Conservation (phyloP, 1,284 basidiomycete species). For the Pseudozyma thailandica region DNA sequence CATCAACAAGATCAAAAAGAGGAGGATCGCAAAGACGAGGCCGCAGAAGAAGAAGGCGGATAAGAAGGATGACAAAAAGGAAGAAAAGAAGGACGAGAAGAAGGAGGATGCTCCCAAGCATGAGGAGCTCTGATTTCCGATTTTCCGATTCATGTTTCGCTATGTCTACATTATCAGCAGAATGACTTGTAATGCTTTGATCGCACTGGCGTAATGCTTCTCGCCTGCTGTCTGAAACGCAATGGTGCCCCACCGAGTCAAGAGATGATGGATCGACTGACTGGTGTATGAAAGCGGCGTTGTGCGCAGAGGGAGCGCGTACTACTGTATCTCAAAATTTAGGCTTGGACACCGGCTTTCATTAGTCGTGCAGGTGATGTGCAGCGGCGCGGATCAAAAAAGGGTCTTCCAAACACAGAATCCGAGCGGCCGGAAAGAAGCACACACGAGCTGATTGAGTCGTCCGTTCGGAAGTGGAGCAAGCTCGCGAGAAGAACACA, state of each 20-base stretch:
- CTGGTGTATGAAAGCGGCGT: no score
- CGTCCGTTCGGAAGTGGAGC: neutral
- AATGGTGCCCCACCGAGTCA: no score
- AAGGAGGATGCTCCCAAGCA: conserved; percentile 30
- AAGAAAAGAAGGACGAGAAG: conserved; percentile 29
- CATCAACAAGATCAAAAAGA: conserved; percentile 58
- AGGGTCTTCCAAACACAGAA: neutral
- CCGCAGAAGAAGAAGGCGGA: conserved; percentile 46
- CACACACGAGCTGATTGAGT: neutral
- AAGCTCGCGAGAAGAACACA: conserved; percentile 1
- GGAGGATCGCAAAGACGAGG: conserved; percentile 63
- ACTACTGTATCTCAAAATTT: no score
- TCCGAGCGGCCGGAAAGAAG: neutral
- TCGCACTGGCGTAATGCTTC: no score
- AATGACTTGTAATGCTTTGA: neutral
- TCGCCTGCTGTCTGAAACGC: no score
- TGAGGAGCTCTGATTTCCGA: conserved; percentile 31
- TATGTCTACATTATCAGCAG: neutral
- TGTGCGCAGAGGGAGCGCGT: no score
- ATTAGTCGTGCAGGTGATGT: no score
- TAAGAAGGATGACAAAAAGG: conserved; percentile 21
- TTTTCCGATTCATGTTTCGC: neutral
- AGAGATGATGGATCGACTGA: no score
- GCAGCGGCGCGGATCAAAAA: neutral
- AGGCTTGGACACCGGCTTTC: no score